Evolutionary conservation across 441 rosid species (phyloP), one percentile per base, ranked within the genome.

Genomic region (Gossypium davidsonii): DNA sequence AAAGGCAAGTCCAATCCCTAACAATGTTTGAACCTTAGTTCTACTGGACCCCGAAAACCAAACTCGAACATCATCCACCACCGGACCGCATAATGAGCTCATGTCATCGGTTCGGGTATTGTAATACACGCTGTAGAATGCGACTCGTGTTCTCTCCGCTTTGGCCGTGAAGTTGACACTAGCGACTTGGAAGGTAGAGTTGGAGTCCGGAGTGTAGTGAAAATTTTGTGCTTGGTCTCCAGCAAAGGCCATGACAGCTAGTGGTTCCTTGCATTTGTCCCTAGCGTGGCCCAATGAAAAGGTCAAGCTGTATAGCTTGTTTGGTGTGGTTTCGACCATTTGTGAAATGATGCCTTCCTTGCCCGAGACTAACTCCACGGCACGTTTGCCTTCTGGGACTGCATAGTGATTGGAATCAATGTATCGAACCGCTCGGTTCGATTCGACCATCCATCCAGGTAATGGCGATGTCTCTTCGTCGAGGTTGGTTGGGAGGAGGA

Each of bases 71-170:
- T 92, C 91, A 21, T 94, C 98, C 58, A 92, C 85, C 74, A 92
- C 98, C 1, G 98, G 98, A 67, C 98, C 97, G 7, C 97, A 94
- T 15, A 94, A 76, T 0, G 96, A 92, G 85, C 97, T 92, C 97
- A 87, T 86, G 79, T 91, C 97, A 67, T 94, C 96, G 0, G 81
- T 88, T 86, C 98, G 87, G 4, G 97, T 92, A 48, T 92, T 92
- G 79, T 94, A 94, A 75, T 94, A 91, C 62, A 94, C 80, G 12
- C 97, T 94, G 74, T 84, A 94, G 79, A 94, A 94, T 5, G 97
- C 98, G 2, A 94, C 79, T 0, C 97, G 82, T 0, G 97, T 87
- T 66, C 92, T 86, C 49, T 94, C 97, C 0, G 98, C 98, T 75
- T 87, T 90, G 3, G 98, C 83, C 0, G 98, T 92, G 89, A 94